Percentiles rank a stretch among this genome's conserved stretches.
Conservation (phyloP, 169 alveolate genomes). For the Plasmodium vinckei region DNA sequence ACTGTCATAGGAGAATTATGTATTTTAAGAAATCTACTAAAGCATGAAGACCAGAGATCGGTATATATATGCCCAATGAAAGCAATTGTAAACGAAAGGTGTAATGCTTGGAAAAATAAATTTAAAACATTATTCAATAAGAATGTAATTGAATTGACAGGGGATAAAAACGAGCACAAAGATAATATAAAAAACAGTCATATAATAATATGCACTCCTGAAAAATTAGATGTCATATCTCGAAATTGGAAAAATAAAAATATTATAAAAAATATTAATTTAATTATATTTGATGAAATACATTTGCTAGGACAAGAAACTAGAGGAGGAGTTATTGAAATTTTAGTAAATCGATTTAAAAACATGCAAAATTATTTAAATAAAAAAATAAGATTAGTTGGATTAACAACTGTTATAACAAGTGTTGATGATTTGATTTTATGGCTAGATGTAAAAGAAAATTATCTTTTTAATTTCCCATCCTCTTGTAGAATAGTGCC, state of each 20-base stretch:
- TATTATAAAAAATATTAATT: conserved; percentile 94
- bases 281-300: conserved; percentile 98
- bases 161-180: conserved; percentile 95
- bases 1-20: conserved; percentile 98
- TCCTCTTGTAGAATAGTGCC: conserved; percentile 99
- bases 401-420: conserved; percentile 98
- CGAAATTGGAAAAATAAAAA: conserved; percentile 97
- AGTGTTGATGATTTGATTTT: conserved; percentile 97
- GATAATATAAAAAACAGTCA: conserved; percentile 90
- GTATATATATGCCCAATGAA: conserved; percentile 99
- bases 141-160: conserved; percentile 96
- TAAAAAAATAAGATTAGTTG: conserved; percentile 93
- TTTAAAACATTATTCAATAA: conserved; percentile 89
- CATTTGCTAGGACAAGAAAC: conserved; percentile 97
- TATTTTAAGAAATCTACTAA: conserved; percentile 91
- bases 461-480: conserved; percentile 97
- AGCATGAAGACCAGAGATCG: conserved; percentile 89
- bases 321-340: conserved; percentile 98
- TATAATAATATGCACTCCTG: conserved; percentile 99
- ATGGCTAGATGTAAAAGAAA: conserved; percentile 97
- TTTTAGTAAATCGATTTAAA: conserved; percentile 97
- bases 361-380: conserved; percentile 92
- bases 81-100: conserved; percentile 94
- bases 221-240: conserved; percentile 99
- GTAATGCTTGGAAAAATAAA: conserved; percentile 92